Evolutionary conservation across 176 grass and related monocot genomes (phyloP), one percentile per base, ranked within the genome.

Genomic region (Zoysia pacifica): DNA sequence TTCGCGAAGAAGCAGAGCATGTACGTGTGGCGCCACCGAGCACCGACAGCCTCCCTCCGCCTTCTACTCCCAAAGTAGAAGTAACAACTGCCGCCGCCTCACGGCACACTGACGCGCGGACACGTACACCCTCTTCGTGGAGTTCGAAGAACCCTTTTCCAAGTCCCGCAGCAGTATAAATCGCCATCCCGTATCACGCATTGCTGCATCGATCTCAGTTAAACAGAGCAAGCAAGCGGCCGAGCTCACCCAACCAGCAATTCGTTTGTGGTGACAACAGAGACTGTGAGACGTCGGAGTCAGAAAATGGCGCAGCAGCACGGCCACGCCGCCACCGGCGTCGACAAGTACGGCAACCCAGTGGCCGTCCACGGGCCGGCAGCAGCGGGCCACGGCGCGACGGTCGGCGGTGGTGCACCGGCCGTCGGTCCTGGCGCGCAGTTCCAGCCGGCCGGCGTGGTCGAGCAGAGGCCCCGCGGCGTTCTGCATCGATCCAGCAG

Each of bases 401-500:
- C 15, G 28, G 28, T 28, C 4, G 84, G 84, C 15, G 79, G 70
- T 20, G 83, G 73, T 84, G 53, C 65, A 19, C 44, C 0, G 81
- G 72, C 46, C 28, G 28, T 28, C 28, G 28, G 28, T 28, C 42
- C 35, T 37, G 76, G 89, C 0, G 60, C 54, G 9, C 87, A 91
- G 67, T 77, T 89, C 44, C 81, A 87, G 51, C 73, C 81, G 0
- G 38, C 0, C 18, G 85, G 70, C 28, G 28, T 28, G 40, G 89
- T 79, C 11, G 72, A 87, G 7, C 70, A 86, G 64, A 85, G 82
- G 43, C 40, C 74, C n/a, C 76, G 80, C 20, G 83, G 75, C 9
- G 28, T 84, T 20, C 91, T 80, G 52, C 91, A 81, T n/a, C 88
- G 88, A 59, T 88, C 91, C 15, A 82, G 85, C 47, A 87, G 84